Conservation (phyloP, 2,329 filamentous ascomycete genomes). For the Harringtonia aguacate region DNA sequence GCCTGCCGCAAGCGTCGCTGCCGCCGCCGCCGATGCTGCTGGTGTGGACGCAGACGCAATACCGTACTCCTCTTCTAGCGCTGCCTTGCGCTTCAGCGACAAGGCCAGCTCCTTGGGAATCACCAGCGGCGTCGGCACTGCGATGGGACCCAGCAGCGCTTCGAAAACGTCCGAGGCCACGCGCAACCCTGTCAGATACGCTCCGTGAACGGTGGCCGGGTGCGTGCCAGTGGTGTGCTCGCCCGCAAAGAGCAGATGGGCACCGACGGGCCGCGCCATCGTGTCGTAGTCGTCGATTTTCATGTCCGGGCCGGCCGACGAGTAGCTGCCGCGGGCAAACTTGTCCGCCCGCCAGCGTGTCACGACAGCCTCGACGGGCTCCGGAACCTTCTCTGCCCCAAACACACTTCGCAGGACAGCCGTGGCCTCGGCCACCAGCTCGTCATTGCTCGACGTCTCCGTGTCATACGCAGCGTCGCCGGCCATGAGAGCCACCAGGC, state of each 20-base stretch:
- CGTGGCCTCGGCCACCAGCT: conserved; percentile 72
- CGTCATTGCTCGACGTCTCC: conserved; percentile 64
- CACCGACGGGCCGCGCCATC: conserved; percentile 72
- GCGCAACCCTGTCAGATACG: conserved; percentile 85
- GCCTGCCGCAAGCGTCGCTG: conserved; percentile 17
- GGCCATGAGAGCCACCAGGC: conserved; percentile 87
- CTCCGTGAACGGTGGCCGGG: conserved; percentile 92
- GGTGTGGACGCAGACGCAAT: not conserved
- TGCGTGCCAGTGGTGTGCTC: conserved; percentile 95
- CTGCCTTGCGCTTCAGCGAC: conserved; percentile 42
- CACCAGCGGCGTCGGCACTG: conserved; percentile 66
- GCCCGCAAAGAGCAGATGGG: conserved; percentile 83
- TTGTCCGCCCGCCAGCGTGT: conserved; percentile 87
- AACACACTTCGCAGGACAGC: conserved; percentile 70
- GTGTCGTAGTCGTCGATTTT: conserved; percentile 80
- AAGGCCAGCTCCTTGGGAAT: conserved; percentile 44
- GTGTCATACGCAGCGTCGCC: conserved; percentile 87
- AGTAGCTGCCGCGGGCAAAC: conserved; percentile 92
- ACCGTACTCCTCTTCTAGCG: conserved; percentile 8
- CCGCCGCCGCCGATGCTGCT: conserved; percentile 4
- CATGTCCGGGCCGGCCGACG: conserved; percentile 78
- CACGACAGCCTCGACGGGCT: conserved; percentile 75
- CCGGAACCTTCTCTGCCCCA: conserved; percentile 50
- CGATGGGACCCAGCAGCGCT: conserved; percentile 68
- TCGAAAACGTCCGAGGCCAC: conserved; percentile 81